Base-by-base conservation (phyloP, 768 basidiomycete species). In the Lactarius psammicola region DNA sequence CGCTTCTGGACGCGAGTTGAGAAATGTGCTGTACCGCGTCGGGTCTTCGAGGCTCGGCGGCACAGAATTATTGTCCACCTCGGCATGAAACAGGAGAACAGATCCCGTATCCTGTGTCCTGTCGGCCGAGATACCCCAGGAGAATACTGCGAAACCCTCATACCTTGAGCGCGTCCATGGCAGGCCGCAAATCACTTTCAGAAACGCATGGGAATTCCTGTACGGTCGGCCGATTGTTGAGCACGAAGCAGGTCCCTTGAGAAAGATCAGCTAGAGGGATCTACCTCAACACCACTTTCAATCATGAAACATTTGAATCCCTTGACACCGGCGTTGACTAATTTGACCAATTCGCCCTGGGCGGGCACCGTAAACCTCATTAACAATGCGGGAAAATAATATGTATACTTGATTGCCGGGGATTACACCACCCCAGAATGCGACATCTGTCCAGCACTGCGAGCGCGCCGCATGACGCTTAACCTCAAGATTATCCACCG, bases 271-370 rank as follows among this genome's bases (percentile, higher is more conserved):
- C 26, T 20, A 31, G 15, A 40, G 23, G 8, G 33, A 72, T 80
- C 57, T 71, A 94, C 95, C 67, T 97, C 90, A 20, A 98, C 95
- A 30, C 97, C 96, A 72, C 94, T 96, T 69, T 96, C 89, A 67
- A 95, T 95, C 70, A 98, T 78, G 76, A 98, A 98, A 74, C 95
- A 97, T 75, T 98, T 98, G 82, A 98, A 98, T 0, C 96, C 96
- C 77, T 89, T 91, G 34, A 97, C 90, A 7, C 97, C 95, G 36
- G 85, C 84, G 34, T 83, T 74, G 17, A 95, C 78, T 51, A 98
- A 80, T n/a, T 88, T 86, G 63, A 80, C 81, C 53, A 99, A 82
- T 70, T 95, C 82, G 51, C 75, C 74, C 93, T 95, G 68, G 53
- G 56, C 62, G 33, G 56, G 26, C 26, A 38, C 30, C n/a, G 36